A percentile compares a stretch with the other conserved stretches of the same genome.
phyloP scores from a whole-genome alignment of 306 rosid genomes.

The Ormosia emarginata region DNA sequence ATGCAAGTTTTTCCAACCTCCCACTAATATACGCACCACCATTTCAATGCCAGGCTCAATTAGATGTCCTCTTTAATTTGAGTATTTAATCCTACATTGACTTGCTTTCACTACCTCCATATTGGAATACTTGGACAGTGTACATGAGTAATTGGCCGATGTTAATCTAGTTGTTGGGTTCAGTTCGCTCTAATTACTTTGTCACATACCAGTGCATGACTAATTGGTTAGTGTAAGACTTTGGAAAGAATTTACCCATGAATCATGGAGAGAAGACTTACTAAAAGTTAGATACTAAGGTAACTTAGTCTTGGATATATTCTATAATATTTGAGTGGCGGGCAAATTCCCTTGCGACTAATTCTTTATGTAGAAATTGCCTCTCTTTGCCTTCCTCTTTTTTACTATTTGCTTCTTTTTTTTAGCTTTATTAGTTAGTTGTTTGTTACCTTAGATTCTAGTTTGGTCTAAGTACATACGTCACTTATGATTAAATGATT shows the following conservation, averaged over 20 bases:
- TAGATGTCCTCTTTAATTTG: neutral
- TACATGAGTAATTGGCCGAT: neutral
- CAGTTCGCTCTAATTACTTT: neutral
- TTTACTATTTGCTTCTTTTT: neutral
- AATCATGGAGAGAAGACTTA: conserved; percentile 12
- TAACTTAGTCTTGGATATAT: neutral
- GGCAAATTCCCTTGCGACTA: neutral
- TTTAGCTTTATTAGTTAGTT: neutral
- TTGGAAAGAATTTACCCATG: neutral
- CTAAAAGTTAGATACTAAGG: neutral
- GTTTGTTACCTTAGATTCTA: neutral
- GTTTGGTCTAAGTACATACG: neutral
- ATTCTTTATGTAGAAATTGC: neutral
- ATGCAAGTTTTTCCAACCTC: conserved; percentile 24
- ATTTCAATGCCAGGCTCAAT: conserved; percentile 11
- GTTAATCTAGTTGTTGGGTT: neutral
- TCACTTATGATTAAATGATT: neutral
- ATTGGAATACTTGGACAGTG: neutral
- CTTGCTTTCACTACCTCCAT: neutral
- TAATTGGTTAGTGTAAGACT: neutral
- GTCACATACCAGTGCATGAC: neutral
- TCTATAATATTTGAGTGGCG: neutral
- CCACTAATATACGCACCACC: neutral
- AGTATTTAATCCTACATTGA: neutral
- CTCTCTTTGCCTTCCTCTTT: neutral